Evolutionary conservation across 306 rosid species (phyloP).

Genomic region (Ormosia semicastrata): DNA sequence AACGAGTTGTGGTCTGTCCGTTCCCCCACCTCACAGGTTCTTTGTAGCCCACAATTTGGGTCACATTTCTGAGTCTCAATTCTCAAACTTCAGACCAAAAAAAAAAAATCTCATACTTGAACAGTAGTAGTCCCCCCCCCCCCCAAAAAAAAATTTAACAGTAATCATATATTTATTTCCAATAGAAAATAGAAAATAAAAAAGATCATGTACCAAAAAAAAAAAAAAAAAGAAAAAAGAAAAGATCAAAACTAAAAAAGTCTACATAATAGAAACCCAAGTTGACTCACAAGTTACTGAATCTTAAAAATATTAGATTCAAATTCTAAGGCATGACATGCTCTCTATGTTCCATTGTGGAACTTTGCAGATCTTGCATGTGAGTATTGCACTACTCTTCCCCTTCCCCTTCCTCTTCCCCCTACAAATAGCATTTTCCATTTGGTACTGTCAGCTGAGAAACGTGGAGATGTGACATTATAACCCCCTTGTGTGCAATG

Average conservation of each 20-base stretch:
- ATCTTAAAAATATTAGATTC: not conserved
- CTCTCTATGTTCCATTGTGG: not conserved
- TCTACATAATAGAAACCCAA: no score
- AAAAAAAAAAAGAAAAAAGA: no score
- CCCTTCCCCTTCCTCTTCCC: not conserved
- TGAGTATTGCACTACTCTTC: not conserved
- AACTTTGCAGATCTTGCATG: slow-evolving; percentile 10
- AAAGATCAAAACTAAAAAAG: not conserved
- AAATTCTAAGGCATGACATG: not conserved
- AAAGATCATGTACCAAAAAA: no score
- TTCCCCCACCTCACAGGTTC: not conserved
- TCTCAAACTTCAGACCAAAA: no score
- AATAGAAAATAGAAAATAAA: no score
- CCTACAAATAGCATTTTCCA: slow-evolving; percentile 9
- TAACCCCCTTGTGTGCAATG: slow-evolving; percentile 7
- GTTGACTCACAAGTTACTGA: not conserved
- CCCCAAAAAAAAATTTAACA: not conserved
- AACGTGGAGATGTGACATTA: slow-evolving; percentile 17
- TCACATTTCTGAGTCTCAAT: not conserved
- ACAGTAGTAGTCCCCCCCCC: not conserved
- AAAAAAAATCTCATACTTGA: not conserved
- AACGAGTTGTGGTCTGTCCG: not conserved
- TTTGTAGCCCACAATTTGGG: not conserved
- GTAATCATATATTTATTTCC: not conserved
- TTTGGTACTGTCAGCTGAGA: not conserved